These are phyloP conservation scores for Daldinia grandis DNA, from an alignment of 495 filamentous ascomycete genomes.

Conservation along the genomic window DNA sequence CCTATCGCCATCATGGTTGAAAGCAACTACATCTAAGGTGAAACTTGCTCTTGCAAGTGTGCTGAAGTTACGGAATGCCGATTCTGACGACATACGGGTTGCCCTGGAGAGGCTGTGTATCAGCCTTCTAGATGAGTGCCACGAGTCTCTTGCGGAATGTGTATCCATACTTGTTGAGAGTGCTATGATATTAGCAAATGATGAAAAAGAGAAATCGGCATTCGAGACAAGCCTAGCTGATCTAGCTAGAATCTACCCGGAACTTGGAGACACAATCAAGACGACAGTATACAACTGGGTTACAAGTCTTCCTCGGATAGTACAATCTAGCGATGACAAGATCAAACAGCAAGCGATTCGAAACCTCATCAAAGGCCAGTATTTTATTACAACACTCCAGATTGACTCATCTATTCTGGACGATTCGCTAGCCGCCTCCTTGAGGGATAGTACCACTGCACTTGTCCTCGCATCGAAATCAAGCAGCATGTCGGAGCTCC, in stretches of 20 bases:
- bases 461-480: slow-evolving; percentile 52
- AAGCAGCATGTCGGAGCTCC: slow-evolving; percentile 40
- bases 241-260: slow-evolving; percentile 68
- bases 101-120: slow-evolving; percentile 75
- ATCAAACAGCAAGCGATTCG: slow-evolving; percentile 74
- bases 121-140: slow-evolving; percentile 78
- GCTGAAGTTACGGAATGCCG: slow-evolving; percentile 78
- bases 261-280: slow-evolving; percentile 73
- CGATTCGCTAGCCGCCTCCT: slow-evolving; percentile 67
- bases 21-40: slow-evolving; percentile 81
- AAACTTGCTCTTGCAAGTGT: slow-evolving; percentile 85
- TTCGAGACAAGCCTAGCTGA: slow-evolving; percentile 62
- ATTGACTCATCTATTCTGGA: slow-evolving; percentile 76
- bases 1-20: slow-evolving; percentile 74
- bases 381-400: slow-evolving; percentile 70
- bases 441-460: slow-evolving; percentile 67
- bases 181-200: slow-evolving; percentile 73
- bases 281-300: slow-evolving; percentile 82
- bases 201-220: slow-evolving; percentile 54
- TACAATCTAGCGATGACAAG: slow-evolving; percentile 84
- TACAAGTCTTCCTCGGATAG: slow-evolving; percentile 77
- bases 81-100: slow-evolving; percentile 72
- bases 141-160: slow-evolving; percentile 74
- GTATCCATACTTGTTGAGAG: slow-evolving; percentile 79
- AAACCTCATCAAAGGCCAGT: slow-evolving; percentile 75